These are phyloP conservation scores for Tilletia walkeri DNA, from an alignment of 1,284 basidiomycete species.

Conservation along the genomic window DNA sequence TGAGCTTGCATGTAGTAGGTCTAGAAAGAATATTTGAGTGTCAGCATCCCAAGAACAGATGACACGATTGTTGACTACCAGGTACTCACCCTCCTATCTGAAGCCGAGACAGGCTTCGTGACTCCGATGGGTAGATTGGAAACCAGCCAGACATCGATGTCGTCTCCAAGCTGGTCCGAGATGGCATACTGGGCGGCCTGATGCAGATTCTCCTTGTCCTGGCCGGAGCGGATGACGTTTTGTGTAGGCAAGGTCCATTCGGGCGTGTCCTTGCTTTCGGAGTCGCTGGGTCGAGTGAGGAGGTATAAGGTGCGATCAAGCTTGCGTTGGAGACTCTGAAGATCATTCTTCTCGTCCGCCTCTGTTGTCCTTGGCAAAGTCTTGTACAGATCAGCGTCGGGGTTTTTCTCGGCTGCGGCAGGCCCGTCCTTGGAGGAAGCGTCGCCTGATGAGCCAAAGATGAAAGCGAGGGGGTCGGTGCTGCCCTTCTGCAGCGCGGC, in stretches of 20 bases:
- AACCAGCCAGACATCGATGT: slow-evolving; percentile 53
- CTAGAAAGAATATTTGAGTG: slow-evolving; percentile 20
- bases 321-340: slow-evolving; percentile 74
- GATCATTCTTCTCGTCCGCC: slow-evolving; percentile 65
- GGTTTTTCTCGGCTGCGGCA: slow-evolving; percentile 5
- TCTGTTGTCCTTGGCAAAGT: slow-evolving; percentile 60
- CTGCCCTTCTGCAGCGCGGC: background rate
- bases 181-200: slow-evolving; percentile 36
- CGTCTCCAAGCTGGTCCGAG: slow-evolving; percentile 33
- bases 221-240: slow-evolving; percentile 23
- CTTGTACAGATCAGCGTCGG: slow-evolving; percentile 64
- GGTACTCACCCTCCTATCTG: background rate
- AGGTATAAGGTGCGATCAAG: slow-evolving; percentile 84
- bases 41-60: background rate
- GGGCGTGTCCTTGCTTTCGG: slow-evolving; percentile 37
- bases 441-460: background rate
- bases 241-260: slow-evolving; percentile 26
- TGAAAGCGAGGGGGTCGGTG: background rate
- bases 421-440: background rate
- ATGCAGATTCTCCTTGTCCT: slow-evolving; percentile 32
- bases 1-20: slow-evolving; percentile 48
- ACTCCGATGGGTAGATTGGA: slow-evolving; percentile 48
- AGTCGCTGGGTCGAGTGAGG: slow-evolving; percentile 65
- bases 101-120: slow-evolving; percentile 5
- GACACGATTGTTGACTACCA: no score